Conservation (phyloP, 768 basidiomycete species). For the Butyriboletus loyo region DNA sequence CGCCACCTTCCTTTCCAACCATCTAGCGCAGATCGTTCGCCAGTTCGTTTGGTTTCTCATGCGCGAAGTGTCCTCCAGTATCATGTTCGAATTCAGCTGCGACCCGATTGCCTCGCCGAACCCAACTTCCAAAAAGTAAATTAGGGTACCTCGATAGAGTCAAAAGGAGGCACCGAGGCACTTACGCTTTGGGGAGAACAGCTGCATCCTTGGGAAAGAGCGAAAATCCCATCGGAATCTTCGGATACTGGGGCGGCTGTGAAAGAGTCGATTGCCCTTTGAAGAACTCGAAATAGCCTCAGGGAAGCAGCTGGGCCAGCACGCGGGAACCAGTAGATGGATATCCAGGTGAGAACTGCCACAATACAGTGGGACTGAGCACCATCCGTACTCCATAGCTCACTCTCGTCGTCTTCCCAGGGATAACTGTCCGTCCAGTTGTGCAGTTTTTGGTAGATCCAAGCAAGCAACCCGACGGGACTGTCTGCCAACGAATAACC, state of each 20-base stretch:
- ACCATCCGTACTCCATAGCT: conserved; percentile 3
- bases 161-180: not conserved
- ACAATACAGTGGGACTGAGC: not conserved
- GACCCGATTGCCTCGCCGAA: conserved; percentile 33
- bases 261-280: not conserved
- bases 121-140: conserved; percentile 40
- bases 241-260: not conserved
- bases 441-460: conserved; percentile 53
- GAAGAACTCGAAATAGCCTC: conserved; percentile 51
- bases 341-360: conserved; percentile 59
- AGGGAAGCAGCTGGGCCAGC: conserved; percentile 55
- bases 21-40: conserved; percentile 52
- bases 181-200: conserved; percentile 38
- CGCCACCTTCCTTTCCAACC: conserved; percentile 53
- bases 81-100: conserved; percentile 50
- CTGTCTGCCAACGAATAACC: conserved; percentile 57
- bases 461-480: conserved; percentile 50
- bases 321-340: conserved; percentile 57
- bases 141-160: not conserved
- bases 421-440: conserved; percentile 50
- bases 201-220: conserved; percentile 50
- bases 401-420: conserved; percentile 59
- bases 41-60: conserved; percentile 48
- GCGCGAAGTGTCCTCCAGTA: conserved; percentile 56
- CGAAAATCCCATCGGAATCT: conserved; percentile 48